These are phyloP conservation scores for Durusdinium trenchii DNA, from an alignment of 73 alveolate genomes.

Conservation along the genomic window DNA sequence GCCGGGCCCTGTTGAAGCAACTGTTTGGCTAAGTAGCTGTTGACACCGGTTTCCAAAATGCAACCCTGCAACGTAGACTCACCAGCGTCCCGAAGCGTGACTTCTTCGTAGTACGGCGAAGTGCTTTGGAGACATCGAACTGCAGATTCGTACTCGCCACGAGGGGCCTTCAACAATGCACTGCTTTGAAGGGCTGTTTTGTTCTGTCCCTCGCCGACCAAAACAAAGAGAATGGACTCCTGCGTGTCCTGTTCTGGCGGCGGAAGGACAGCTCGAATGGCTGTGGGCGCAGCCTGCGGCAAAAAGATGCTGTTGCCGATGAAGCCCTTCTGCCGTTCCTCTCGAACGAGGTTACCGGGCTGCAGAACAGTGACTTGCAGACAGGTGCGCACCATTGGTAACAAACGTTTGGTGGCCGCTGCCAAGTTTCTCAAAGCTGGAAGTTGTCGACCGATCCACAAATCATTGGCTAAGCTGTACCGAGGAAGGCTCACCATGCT, in stretches of 20 bases:
- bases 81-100: not conserved
- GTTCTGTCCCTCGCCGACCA: not conserved
- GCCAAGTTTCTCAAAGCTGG: not conserved
- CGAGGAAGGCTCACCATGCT: not conserved
- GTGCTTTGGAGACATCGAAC: not conserved
- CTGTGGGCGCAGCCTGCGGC: constrained; percentile 18
- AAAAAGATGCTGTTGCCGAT: constrained; percentile 8
- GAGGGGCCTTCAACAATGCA: not conserved
- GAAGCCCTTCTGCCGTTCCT: constrained; percentile 36
- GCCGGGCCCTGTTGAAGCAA: constrained; percentile 7
- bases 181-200: not conserved
- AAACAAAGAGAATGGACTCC: constrained; percentile 2
- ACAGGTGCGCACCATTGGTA: not conserved
- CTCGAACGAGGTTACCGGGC: not conserved
- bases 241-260: not conserved
- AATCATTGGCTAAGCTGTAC: not conserved
- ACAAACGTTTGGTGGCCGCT: not conserved
- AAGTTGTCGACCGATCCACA: not conserved
- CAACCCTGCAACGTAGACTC: not conserved
- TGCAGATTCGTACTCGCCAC: not conserved
- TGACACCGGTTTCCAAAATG: not conserved
- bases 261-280: not conserved
- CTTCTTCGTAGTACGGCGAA: not conserved
- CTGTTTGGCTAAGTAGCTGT: constrained; percentile 13
- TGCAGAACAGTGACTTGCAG: constrained; percentile 9